Base-by-base conservation (phyloP, 164 flowering plant species). In the Taxillus chinensis region DNA sequence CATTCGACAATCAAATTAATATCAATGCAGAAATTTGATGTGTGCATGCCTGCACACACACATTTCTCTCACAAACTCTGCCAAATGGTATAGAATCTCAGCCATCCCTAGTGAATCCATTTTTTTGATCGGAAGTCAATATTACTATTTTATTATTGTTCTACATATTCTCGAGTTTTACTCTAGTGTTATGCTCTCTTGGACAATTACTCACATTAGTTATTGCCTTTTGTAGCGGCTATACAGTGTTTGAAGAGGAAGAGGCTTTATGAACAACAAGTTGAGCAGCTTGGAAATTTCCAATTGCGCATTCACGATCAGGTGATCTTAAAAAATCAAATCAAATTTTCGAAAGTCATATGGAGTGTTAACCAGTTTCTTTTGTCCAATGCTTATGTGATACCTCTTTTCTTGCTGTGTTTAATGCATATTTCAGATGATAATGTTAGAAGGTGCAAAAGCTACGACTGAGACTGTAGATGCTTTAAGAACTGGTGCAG, bases 401-500 rank as follows among this genome's bases (percentile, higher is more conserved):
- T 39, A 38, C 10, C 55, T 56, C 16, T 40, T 11, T 39, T n/a
- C 39, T 27, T 64, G 14, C 7, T 68, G 5, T 63, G 6, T 38
- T 45, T 9, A 55, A 51, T 70, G 11, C n/a, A 55, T 63, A 7
- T 13, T 60, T 45, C 73, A 87, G 95, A 87, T 84, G 87, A 87
- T 90, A 61, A 72, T 86, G 89, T 66, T 85, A 64, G 90, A 87
- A 76, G 90, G 90, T 63, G 95, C 95, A 59, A 87, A 89, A 80
- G 89, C 90, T 46, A 86, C 96, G 15, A 82, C 89, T 5, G 92
- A 86, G 72, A 83, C 89, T 66, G 90, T 82, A 50, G 89, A 80
- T 77, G 87, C 90, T 40, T 74, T 86, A 69, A 74, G 92, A 71
- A 77, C 76, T 67, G 91, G 89, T 49, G 90, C 90, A 14, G 60